phyloP scores from a whole-genome alignment of 169 alveolate species.

The Theileria sp. region DNA sequence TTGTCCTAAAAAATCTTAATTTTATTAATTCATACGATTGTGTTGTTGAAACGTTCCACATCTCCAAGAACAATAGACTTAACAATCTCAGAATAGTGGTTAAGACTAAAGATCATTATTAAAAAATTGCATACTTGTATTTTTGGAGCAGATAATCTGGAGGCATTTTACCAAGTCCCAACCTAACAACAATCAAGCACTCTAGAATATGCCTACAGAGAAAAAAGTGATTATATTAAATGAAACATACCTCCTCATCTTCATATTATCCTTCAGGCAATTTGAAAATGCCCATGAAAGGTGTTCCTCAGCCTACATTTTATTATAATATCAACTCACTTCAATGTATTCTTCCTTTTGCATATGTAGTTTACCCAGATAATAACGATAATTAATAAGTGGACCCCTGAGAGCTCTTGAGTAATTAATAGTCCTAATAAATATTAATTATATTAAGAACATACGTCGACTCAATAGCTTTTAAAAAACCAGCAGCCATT shows the following conservation, averaged over 20 bases:
- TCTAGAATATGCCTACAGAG: slow-evolving; percentile 75
- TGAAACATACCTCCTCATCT: slow-evolving; percentile 63
- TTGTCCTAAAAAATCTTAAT: slow-evolving; percentile 30
- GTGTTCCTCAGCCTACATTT: slow-evolving; percentile 68
- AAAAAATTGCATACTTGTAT: slow-evolving; percentile 63
- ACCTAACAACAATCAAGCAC: slow-evolving; percentile 78
- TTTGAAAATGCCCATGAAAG: slow-evolving; percentile 75
- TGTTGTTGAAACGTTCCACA: slow-evolving; percentile 60
- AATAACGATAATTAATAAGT: slow-evolving; percentile 80
- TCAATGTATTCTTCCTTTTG: slow-evolving; percentile 79
- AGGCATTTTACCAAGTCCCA: slow-evolving; percentile 82
- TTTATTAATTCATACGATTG: slow-evolving; percentile 55
- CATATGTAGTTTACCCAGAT: slow-evolving; percentile 79
- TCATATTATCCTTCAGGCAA: slow-evolving; percentile 63
- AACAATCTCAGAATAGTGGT: slow-evolving; percentile 74
- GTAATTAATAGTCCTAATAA: slow-evolving; percentile 71
- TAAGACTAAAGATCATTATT: slow-evolving; percentile 62
- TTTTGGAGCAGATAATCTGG: slow-evolving; percentile 66
- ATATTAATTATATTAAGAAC: not conserved
- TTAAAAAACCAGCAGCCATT: slow-evolving; percentile 84
- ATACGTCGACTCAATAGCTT: slow-evolving; percentile 79
- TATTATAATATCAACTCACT: slow-evolving; percentile 24
- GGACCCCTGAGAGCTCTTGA: slow-evolving; percentile 76
- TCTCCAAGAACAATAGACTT: slow-evolving; percentile 74
- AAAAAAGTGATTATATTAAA: not conserved